Evolutionary conservation across 1,284 basidiomycete species (phyloP).

Genomic region (Sporisorium scitamineum): DNA sequence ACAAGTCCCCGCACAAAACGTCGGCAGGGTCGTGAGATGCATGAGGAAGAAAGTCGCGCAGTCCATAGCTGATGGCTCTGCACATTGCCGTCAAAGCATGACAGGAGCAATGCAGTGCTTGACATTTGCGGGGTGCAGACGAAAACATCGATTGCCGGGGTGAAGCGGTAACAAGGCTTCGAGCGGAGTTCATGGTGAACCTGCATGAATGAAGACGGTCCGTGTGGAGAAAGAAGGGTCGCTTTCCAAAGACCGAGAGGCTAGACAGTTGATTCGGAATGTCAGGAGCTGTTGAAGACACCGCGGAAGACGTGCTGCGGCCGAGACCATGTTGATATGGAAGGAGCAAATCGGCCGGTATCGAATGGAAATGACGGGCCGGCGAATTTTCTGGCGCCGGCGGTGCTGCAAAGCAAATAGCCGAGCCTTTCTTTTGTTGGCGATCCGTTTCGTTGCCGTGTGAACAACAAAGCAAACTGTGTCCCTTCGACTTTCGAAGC

Average conservation of each 20-base stretch:
- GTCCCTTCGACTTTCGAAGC: not conserved
- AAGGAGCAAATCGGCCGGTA: constrained; percentile 32
- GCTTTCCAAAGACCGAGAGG: too few species aligned
- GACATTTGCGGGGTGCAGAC: not conserved
- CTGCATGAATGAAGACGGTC: not conserved
- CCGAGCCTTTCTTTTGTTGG: constrained; percentile 17
- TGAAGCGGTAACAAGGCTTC: too few species aligned
- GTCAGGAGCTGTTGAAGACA: not conserved
- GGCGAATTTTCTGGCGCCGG: constrained; percentile 16
- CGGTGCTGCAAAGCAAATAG: not conserved
- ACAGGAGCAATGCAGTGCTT: not conserved
- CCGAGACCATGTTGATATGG: not conserved
- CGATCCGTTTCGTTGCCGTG: too few species aligned
- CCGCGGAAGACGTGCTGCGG: constrained; percentile 4
- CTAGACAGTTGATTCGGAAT: not conserved
- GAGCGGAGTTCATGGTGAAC: not conserved
- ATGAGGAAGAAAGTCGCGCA: not conserved
- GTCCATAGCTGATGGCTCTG: not conserved
- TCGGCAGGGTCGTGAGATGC: not conserved
- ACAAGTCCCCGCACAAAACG: not conserved
- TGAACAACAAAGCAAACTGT: too few species aligned
- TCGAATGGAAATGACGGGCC: constrained; percentile 23
- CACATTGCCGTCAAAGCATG: not conserved
- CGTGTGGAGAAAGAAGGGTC: too few species aligned
- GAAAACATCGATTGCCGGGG: not conserved